Evolutionary conservation across 805 yeast genomes (phyloP), one percentile per base, ranked within the genome.

Genomic region (Torulaspora maleeae): DNA sequence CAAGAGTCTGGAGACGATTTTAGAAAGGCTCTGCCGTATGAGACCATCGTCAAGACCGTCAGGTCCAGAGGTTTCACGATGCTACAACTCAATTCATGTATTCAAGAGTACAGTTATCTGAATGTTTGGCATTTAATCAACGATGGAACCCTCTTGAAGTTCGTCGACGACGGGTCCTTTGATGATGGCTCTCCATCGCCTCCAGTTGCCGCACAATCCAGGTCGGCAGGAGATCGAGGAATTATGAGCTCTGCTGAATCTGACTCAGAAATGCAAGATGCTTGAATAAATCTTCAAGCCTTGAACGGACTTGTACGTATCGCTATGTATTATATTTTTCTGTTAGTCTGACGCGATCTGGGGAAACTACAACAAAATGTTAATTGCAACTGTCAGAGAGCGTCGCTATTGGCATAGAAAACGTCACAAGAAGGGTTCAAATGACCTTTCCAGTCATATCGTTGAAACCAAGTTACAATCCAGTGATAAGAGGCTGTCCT

Each of bases 1-100:
- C 66, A 67, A 43, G 67, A 67, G 35, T 68, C 64, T 41, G 67
- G 65, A n/a, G 66, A 58, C 12, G 51, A 51, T 20, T 62, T 66
- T 49, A 62, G 52, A 33, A 60, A 58, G 32, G 58, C 67, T 6
- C 50, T 75, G 56, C 64, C 74, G 29, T 35, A 66, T 78, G 75
- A 70, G 63, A 39, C 66, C 10, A 72, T 90, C 49, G 76, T 77
- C 51, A 80, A 80, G 50, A 73, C 85, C 3, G 80, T 84, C 27
- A 70, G 87, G 33, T 83, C 86, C 28, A 83, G 84, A 67, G 96
- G 96, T 4, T 91, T 78, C 67, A 88, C 95, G 0, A 82, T 82
- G 57, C 77, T 81, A 51, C 88, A 88, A 61, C 77, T 91, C 53
- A 78, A 75, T 44, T 83, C 78, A 46, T 86, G 95, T 73, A 72